phyloP scores from a whole-genome alignment of 805 yeast genomes.

The Nakazawaea laoshanensis region DNA sequence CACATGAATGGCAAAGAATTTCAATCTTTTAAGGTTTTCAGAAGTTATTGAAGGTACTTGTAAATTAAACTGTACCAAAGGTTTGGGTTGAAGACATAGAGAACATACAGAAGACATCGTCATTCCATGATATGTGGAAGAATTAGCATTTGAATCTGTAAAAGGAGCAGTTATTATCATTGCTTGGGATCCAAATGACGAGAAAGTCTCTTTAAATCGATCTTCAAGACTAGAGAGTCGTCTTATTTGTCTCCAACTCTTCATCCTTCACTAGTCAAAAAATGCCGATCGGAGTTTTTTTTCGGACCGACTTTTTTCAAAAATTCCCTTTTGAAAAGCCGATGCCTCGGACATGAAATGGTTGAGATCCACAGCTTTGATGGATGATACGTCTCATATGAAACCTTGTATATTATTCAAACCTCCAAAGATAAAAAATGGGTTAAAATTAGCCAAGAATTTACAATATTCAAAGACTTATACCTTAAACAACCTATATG shows the following conservation, averaged over 20 bases:
- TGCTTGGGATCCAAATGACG: conserved; percentile 32
- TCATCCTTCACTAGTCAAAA: background rate
- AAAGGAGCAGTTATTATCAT: conserved; percentile 49
- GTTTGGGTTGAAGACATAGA: conserved; percentile 66
- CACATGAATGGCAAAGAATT: conserved; percentile 65
- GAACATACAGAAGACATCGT: conserved; percentile 85
- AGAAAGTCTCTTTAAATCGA: conserved; percentile 23
- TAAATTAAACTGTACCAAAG: conserved; percentile 77
- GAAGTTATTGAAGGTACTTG: conserved; percentile 85
- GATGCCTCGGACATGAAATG: background rate
- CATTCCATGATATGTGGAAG: conserved; percentile 49
- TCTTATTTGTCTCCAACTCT: conserved; percentile 8
- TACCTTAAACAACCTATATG: conserved; percentile 3
- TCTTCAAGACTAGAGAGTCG: conserved; percentile 12
- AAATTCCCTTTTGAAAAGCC: no score
- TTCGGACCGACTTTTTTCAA: background rate
- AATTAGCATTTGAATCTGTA: conserved; percentile 13
- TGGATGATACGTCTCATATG: conserved; percentile 4
- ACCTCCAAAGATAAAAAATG: no score
- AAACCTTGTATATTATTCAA: conserved; percentile 2
- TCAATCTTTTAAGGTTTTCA: conserved; percentile 45
- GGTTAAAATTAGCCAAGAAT: no score
- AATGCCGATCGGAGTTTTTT: background rate
- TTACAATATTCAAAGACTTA: no score
- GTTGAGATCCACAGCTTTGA: conserved; percentile 1